phyloP scores from a whole-genome alignment of 2,329 filamentous ascomycete genomes.

The Colletotrichum tamarilloi region DNA sequence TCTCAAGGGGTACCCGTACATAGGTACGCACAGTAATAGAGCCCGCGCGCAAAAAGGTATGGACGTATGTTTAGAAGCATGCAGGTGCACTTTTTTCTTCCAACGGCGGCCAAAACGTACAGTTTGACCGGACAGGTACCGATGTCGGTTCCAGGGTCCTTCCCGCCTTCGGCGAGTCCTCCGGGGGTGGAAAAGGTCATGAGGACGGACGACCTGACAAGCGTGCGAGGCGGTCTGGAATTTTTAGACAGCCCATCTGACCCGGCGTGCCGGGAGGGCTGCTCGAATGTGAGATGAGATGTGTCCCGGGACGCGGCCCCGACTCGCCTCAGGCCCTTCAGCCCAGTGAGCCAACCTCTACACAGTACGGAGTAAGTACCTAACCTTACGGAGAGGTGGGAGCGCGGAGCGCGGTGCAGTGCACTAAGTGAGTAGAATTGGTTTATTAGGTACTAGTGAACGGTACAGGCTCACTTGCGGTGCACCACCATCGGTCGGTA shows the following conservation, averaged over 20 bases:
- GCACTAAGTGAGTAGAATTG: not conserved
- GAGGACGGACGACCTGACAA: slow-evolving; percentile 30
- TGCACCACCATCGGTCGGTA: not conserved
- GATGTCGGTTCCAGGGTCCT: slow-evolving; percentile 34
- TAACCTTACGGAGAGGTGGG: not conserved
- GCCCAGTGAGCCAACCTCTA: not conserved
- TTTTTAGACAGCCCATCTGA: slow-evolving; percentile 18
- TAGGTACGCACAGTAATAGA: no score
- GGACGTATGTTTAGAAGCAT: not conserved
- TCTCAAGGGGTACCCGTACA: not conserved
- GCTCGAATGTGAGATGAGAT: slow-evolving; percentile 3
- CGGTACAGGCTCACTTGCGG: not conserved
- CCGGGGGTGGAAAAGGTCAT: slow-evolving; percentile 13
- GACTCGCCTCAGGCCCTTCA: not conserved
- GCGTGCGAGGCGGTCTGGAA: slow-evolving; percentile 30
- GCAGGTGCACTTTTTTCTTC: not conserved
- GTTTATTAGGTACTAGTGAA: not conserved
- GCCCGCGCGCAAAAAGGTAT: no score
- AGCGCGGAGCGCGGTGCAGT: not conserved
- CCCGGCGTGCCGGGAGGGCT: not conserved
- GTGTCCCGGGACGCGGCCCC: slow-evolving; percentile 1
- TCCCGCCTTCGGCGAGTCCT: slow-evolving; percentile 6
- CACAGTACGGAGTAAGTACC: no score
- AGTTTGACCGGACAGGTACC: slow-evolving; percentile 17
- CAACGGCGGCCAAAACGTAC: not conserved